Percentiles rank a stretch among this genome's conserved stretches.
phyloP scores from a whole-genome alignment of 768 basidiomycete species.

The Boletus subparvulus region DNA sequence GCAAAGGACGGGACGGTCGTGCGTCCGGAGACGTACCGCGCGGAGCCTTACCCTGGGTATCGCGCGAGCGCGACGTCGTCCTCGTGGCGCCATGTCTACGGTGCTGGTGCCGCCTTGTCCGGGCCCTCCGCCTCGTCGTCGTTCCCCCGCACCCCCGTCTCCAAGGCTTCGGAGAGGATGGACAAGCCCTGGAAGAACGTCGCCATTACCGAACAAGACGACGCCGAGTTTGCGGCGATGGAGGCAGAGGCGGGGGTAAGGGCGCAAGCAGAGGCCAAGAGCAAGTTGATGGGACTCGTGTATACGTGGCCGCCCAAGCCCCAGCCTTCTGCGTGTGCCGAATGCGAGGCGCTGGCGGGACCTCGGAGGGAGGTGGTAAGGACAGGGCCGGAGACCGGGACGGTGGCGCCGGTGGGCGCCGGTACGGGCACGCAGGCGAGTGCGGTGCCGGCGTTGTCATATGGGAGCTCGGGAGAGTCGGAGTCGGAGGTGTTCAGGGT shows the following conservation, averaged over 20 bases:
- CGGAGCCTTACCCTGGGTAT: background rate
- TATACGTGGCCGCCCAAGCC: conserved; percentile 27
- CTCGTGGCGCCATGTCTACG: background rate
- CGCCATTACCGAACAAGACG: conserved; percentile 29
- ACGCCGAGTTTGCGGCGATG: conserved; percentile 16
- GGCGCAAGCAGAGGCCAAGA: background rate
- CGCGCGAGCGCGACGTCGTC: background rate
- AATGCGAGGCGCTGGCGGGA: conserved; percentile 1
- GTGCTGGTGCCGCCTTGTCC: no score
- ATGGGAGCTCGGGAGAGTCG: conserved; percentile 14
- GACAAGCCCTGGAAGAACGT: conserved; percentile 33
- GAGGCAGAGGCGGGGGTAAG: background rate
- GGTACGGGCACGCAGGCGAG: background rate
- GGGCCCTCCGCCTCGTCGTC: no score
- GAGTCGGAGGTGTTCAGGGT: conserved; percentile 7
- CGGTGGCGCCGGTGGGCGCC: background rate
- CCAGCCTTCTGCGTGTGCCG: background rate
- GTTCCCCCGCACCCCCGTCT: background rate
- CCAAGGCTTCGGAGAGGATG: background rate
- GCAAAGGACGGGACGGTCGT: conserved; percentile 20
- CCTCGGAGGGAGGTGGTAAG: background rate
- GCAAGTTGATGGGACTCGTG: conserved; percentile 6
- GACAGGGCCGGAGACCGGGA: background rate
- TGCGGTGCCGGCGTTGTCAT: conserved; percentile 7
- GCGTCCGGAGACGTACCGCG: background rate